Evolutionary conservation across 2,329 filamentous ascomycete species (phyloP).

Genomic region (Sporothrix humicola): DNA sequence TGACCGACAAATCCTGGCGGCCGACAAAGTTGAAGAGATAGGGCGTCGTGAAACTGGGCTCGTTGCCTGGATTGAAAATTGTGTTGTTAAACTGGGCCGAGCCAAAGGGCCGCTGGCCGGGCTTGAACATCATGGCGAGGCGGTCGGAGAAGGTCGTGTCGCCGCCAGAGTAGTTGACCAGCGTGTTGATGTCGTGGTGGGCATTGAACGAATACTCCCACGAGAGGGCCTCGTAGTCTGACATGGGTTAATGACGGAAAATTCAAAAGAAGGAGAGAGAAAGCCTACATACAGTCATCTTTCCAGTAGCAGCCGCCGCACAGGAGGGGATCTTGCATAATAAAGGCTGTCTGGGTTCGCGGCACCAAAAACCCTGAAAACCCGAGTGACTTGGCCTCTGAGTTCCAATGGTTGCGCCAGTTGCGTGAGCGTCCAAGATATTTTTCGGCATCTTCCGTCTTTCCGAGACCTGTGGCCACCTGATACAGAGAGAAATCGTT

Average conservation of each 20-base stretch:
- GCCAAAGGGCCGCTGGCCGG: slow-evolving; percentile 51
- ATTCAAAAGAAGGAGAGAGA: background rate
- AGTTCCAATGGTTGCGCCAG: slow-evolving; percentile 76
- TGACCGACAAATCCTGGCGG: slow-evolving; percentile 65
- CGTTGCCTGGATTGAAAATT: slow-evolving; percentile 58
- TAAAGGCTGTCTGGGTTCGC: slow-evolving; percentile 53
- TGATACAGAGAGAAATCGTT: slow-evolving; percentile 73
- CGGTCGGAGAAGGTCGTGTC: slow-evolving; percentile 58
- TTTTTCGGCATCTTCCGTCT: slow-evolving; percentile 54
- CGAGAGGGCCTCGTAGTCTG: slow-evolving; percentile 62
- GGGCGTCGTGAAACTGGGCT: slow-evolving; percentile 69
- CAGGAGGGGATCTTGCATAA: slow-evolving; percentile 54
- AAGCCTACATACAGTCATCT: slow-evolving; percentile 44
- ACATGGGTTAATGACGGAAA: background rate
- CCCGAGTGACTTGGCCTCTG: slow-evolving; percentile 59
- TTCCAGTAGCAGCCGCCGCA: slow-evolving; percentile 72
- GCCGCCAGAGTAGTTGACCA: slow-evolving; percentile 59
- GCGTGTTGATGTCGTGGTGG: slow-evolving; percentile 66
- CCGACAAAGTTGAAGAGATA: slow-evolving; percentile 73
- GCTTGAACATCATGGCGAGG: slow-evolving; percentile 66
- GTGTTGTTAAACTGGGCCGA: slow-evolving; percentile 55
- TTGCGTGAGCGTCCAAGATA: slow-evolving; percentile 69
- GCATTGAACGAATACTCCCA: slow-evolving; percentile 72
- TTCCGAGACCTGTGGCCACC: slow-evolving; percentile 64
- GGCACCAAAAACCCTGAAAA: slow-evolving; percentile 72